These are phyloP conservation scores for Bauhinia variegata DNA, from an alignment of 306 rosid species.

Conservation along the genomic window DNA sequence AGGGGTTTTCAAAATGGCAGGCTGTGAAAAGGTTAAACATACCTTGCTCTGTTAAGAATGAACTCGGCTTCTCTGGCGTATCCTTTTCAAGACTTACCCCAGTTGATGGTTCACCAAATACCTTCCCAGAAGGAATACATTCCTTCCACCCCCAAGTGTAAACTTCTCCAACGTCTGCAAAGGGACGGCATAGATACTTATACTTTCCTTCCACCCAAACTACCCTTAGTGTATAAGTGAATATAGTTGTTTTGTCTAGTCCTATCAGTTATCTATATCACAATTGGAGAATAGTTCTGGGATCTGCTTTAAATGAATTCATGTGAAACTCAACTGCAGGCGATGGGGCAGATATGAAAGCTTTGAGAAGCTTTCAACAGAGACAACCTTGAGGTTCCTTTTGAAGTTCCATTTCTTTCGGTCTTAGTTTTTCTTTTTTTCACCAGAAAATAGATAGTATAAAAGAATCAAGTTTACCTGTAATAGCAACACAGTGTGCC, in stretches of 20 bases:
- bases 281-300: not conserved
- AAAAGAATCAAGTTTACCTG: conserved; percentile 62
- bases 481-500: conserved; percentile 91
- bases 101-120: conserved; percentile 56
- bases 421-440: not conserved
- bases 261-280: not conserved
- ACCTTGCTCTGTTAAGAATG: conserved; percentile 75
- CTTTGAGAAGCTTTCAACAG: conserved; percentile 23
- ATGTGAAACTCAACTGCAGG: not conserved
- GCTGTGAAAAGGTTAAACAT: conserved; percentile 40
- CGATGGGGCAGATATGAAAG: not conserved
- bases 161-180: conserved; percentile 74
- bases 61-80: conserved; percentile 59
- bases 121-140: conserved; percentile 94
- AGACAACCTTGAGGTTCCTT: not conserved
- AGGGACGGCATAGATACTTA: conserved; percentile 19
- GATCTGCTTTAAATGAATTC: conserved; percentile 19
- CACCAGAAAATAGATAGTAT: not conserved
- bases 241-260: not conserved
- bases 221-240: not conserved
- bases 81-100: conserved; percentile 63
- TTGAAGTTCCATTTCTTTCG: conserved; percentile 6
- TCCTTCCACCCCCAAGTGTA: conserved; percentile 99
- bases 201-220: too few relatives aligned
- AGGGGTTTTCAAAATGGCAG: conserved; percentile 20